These are phyloP conservation scores for Diaporthe caulivora DNA, from an alignment of 2,329 filamentous ascomycete genomes.

Conservation along the genomic window DNA sequence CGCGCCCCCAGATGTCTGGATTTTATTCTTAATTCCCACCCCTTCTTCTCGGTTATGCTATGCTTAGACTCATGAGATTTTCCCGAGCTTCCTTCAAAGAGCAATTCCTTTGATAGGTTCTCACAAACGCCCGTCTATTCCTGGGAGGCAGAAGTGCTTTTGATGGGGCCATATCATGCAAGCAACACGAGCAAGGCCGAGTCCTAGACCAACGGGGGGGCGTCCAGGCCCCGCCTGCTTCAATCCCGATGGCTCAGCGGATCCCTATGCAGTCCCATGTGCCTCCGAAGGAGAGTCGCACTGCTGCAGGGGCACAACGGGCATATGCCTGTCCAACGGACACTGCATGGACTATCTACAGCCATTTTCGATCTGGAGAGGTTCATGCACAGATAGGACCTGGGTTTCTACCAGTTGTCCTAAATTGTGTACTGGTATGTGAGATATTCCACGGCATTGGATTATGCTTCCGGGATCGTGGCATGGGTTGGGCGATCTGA, in stretches of 20 bases:
- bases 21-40: background rate
- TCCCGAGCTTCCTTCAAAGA: background rate
- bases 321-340: slow-evolving; percentile 32
- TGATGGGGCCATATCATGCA: background rate
- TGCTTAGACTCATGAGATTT: background rate
- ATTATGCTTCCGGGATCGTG: background rate
- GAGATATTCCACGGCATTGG: background rate
- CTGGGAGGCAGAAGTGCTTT: background rate
- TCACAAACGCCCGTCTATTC: background rate
- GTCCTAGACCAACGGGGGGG: background rate
- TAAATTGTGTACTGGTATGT: slow-evolving; percentile 1
- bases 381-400: slow-evolving; percentile 17
- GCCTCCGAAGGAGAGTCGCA: slow-evolving; percentile 18
- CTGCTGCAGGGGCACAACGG: background rate
- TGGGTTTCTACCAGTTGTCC: slow-evolving; percentile 23
- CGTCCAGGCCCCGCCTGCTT: background rate
- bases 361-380: slow-evolving; percentile 24
- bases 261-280: background rate
- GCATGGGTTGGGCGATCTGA: background rate
- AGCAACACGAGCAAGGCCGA: background rate
- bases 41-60: background rate
- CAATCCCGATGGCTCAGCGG: background rate
- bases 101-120: background rate
- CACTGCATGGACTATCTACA: slow-evolving; percentile 27
- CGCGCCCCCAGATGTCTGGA: background rate